Base-by-base conservation (phyloP, 768 basidiomycete genomes). In the Russula foetens region DNA sequence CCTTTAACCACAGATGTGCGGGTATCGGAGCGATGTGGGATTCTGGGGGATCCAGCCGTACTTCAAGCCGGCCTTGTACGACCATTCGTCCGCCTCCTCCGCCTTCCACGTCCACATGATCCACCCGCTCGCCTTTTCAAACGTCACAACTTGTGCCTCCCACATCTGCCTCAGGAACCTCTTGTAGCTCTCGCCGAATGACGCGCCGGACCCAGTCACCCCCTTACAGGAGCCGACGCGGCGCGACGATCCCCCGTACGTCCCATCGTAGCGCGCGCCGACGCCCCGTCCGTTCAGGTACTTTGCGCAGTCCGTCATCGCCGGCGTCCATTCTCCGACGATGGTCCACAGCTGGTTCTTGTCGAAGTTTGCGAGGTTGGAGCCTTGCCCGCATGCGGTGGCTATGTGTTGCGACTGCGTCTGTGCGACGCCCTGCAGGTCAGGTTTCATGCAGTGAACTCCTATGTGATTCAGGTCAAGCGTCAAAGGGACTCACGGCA, bases 251-350 rank as follows among this genome's bases (percentile, higher is more conserved):
- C 89, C 90, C 7, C 80, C 69, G 64, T 72, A 83, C 5, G 39
- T 19, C 21, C 88, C 89, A 59, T 80, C 84, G 66, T 81, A 85
- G 23, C 81, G 71, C 9, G 80, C 71, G 75, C 88, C 85, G 43
- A 76, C 64, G 1, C 89, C 90, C 43, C 90, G 83, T 6, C 93
- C 93, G 66, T 95, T 96, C 49, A 96, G 76, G 71, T 88, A 88
- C 67, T 80, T 85, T 14, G 85, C 85, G 65, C 90, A 90, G 67
- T 91, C 91, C 11, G 81, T 92, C 53, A 79, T 73, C 4, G 86
- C 87, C 4, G 88, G 80, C 0, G 87, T 84, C 85, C 90, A 97
- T 74, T 97, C 93, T 43, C 93, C 92, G 15, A 93, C 90, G 46
- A 93, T 76, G 19, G 82, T 77, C 92, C 91, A 93, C 33, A 94